These are phyloP conservation scores for Apiotrichum gamsii DNA, from an alignment of 1,284 basidiomycete species.

Conservation along the genomic window DNA sequence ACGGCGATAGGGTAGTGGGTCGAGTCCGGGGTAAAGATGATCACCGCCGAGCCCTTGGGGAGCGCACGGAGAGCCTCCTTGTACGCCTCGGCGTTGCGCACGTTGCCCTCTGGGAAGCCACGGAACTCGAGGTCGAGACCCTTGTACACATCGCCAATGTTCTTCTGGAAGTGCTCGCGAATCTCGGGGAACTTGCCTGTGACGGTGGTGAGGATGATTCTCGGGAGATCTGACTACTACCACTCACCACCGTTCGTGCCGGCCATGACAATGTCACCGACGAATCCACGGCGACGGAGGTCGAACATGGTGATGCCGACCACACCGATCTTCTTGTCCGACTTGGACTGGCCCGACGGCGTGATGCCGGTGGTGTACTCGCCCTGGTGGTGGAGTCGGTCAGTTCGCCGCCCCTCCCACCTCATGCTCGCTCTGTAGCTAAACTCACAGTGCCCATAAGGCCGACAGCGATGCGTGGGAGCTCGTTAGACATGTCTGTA, in stretches of 20 bases:
- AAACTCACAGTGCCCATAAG: constrained; percentile 45
- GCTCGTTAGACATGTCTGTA: constrained; percentile 17
- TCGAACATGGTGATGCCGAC: constrained; percentile 86
- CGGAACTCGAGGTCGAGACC: constrained; percentile 76
- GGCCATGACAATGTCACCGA: constrained; percentile 48
- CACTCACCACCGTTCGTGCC: constrained; percentile 48
- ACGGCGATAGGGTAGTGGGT: constrained; percentile 81
- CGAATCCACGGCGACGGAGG: constrained; percentile 76
- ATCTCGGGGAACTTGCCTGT: constrained; percentile 73
- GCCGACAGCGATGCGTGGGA: constrained; percentile 40
- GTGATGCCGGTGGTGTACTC: constrained; percentile 93
- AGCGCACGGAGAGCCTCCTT: constrained; percentile 76
- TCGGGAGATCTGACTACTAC: no score
- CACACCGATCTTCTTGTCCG: constrained; percentile 86
- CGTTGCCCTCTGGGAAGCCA: constrained; percentile 65
- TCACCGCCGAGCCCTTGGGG: constrained; percentile 74
- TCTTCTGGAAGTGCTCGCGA: constrained; percentile 69
- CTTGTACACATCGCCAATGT: constrained; percentile 70
- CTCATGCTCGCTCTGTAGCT: no score
- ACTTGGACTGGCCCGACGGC: constrained; percentile 78
- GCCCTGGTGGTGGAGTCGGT: constrained; percentile 20
- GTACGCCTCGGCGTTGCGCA: constrained; percentile 73
- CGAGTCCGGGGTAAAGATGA: constrained; percentile 53
- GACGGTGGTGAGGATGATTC: no score
- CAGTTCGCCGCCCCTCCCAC: no score